Evolutionary conservation across 202 grass and related monocot genomes (phyloP), one percentile per base, ranked within the genome.

Genomic region (Miscanthus sacchariflorus): DNA sequence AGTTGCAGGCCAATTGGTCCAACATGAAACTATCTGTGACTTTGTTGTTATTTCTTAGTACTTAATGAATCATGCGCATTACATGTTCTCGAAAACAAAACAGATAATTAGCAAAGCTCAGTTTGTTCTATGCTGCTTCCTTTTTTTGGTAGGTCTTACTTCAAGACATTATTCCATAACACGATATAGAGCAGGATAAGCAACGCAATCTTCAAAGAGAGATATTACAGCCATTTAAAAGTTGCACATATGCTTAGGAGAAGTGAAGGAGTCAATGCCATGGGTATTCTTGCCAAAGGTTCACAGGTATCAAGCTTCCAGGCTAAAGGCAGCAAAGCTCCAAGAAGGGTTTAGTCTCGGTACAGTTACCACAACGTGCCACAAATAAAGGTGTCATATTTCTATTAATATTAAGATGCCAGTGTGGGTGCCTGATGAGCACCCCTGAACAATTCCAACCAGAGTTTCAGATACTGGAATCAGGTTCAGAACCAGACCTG

Each of bases 381-480:
- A 39, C 44, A 5, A 64, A 1, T 0, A 48, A 80, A 78, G 23
- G 61, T 27, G 23, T 9, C 59, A 65, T 5, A 27, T 65, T 64
- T 65, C 61, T 27, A 65, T 27, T 27, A 65, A 63, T 11, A 63
- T 63, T 63, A 65, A n/a, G 61, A 24, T 65, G 61, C 23, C 23
- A 65, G 61, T 5, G 17, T n/a, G 40, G 21, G 15, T 7, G 27
- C 39, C 21, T 63, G 59, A 69, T 84, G 13, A 75, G 23, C 61
- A 12, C 1, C 3, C 44, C 12, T 1, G 65, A 44, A 78, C 1
- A 67, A 68, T 18, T 39, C 54, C 50, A 77, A 78, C 33, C 36
- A 83, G 13, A 12, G 50, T 27, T 82, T 59, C 49, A 73, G 45
- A 82, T 82, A 54, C 66, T 54, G 18, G 30, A 65, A 70, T 33